Evolutionary conservation across 208 protist genomes (phyloP).

Genomic region (Leptomonas pyrrhocoris): DNA sequence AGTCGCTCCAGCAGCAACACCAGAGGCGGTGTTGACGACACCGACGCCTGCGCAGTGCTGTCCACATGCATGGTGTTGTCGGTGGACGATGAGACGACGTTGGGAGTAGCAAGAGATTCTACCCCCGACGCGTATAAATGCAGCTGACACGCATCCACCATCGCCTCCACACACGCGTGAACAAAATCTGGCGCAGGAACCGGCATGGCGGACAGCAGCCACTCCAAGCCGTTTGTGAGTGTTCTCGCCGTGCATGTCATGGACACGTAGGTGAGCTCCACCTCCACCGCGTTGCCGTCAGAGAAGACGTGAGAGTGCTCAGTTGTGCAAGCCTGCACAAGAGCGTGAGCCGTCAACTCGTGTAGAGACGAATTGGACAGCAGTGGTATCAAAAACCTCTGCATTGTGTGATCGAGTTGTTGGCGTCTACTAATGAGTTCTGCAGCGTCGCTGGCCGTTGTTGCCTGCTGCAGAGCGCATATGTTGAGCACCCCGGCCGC

Average conservation of each 20-base stretch:
- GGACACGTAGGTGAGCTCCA: conserved; percentile 4
- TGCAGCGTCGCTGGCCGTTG: no score
- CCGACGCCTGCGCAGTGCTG: not conserved
- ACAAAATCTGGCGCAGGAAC: conserved; percentile 11
- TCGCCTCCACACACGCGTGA: conserved; percentile 16
- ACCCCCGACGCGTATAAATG: conserved; percentile 18
- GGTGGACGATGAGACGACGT: not conserved
- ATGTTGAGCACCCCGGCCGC: conserved; percentile 56
- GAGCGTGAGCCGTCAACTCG: conserved; percentile 15
- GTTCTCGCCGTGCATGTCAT: not conserved
- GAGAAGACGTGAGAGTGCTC: conserved; percentile 6
- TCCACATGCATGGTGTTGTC: not conserved
- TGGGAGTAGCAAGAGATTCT: conserved; percentile 6
- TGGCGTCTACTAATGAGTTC: no score
- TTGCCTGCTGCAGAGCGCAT: conserved; percentile 16
- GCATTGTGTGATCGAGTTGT: not conserved
- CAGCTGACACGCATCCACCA: conserved; percentile 16
- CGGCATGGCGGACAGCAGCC: conserved; percentile 6
- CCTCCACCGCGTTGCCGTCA: conserved; percentile 3
- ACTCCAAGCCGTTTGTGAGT: conserved; percentile 14
- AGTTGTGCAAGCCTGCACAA: conserved; percentile 14
- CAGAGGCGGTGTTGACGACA: conserved; percentile 20
- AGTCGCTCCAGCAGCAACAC: conserved; percentile 43
- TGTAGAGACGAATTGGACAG: conserved; percentile 26
- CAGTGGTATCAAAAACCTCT: not conserved